phyloP scores from a whole-genome alignment of 441 rosid genomes.

The Rhodomyrtus psidioides region DNA sequence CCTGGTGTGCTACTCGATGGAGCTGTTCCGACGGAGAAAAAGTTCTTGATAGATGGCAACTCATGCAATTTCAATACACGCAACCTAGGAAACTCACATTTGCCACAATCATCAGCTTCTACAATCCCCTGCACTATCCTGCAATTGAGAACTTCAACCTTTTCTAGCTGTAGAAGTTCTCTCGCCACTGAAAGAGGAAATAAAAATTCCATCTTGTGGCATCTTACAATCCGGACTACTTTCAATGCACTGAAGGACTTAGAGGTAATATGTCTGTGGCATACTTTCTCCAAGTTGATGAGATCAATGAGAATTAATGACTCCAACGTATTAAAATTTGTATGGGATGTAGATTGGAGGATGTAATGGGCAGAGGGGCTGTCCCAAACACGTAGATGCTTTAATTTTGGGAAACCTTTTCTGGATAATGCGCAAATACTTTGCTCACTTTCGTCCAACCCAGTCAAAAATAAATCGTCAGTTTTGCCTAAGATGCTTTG shows the following conservation, averaged over 20 bases:
- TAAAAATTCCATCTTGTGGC: accelerated
- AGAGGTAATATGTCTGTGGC: accelerated
- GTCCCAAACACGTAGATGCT: accelerated
- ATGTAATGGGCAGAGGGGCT: accelerated
- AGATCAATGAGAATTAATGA: accelerated
- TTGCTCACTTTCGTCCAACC: accelerated
- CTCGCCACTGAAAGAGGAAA: background rate
- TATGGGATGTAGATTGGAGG: accelerated
- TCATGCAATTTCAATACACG: accelerated
- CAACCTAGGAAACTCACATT: background rate
- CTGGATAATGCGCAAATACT: accelerated
- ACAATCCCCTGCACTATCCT: accelerated
- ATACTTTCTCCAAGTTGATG: background rate
- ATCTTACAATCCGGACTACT: accelerated
- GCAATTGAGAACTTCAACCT: accelerated
- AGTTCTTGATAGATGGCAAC: background rate
- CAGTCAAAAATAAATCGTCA: accelerated
- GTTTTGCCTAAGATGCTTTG: accelerated
- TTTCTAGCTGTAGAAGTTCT: background rate
- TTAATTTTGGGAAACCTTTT: background rate
- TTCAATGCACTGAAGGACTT: background rate
- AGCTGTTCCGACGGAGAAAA: accelerated
- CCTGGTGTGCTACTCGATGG: accelerated
- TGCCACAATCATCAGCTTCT: background rate
- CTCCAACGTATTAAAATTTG: accelerated